phyloP scores from a whole-genome alignment of 176 grass and related monocot species.

The Bothriochloa decipiens region DNA sequence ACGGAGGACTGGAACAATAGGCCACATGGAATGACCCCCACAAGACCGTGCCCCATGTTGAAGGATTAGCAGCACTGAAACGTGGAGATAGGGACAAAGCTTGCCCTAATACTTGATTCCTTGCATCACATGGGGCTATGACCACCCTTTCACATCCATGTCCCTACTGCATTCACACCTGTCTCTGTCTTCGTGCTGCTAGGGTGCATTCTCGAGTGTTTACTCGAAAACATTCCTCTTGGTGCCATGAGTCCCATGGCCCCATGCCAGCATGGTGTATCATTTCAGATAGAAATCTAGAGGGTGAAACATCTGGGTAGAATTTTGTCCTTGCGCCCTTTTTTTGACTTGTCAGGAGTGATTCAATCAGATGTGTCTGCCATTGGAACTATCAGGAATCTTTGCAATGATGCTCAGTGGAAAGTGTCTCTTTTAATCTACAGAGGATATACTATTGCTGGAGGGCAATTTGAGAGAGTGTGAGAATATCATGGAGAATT shows the following conservation, averaged over 20 bases:
- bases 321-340: slow-evolving; percentile 46
- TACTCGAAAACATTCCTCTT: slow-evolving; percentile 32
- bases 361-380: slow-evolving; percentile 57
- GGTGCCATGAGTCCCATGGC: background rate
- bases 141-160: slow-evolving; percentile 54
- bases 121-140: slow-evolving; percentile 54
- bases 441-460: background rate
- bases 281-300: slow-evolving; percentile 21
- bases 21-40: slow-evolving; percentile 56
- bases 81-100: slow-evolving; percentile 56
- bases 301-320: slow-evolving; percentile 12
- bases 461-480: slow-evolving; percentile 19
- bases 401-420: slow-evolving; percentile 36
- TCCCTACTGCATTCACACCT: slow-evolving; percentile 33
- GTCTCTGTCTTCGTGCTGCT: background rate
- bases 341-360: slow-evolving; percentile 44
- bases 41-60: slow-evolving; percentile 40
- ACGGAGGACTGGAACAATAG: slow-evolving; percentile 34
- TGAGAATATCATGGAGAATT: slow-evolving; percentile 7
- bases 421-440: slow-evolving; percentile 24
- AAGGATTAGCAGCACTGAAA: slow-evolving; percentile 46
- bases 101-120: slow-evolving; percentile 55
- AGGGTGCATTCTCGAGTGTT: slow-evolving; percentile 24
- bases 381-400: slow-evolving; percentile 51
- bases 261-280: slow-evolving; percentile 33